Evolutionary conservation across 257 asterid genomes (phyloP).

Genomic region (Solanum acaule): DNA sequence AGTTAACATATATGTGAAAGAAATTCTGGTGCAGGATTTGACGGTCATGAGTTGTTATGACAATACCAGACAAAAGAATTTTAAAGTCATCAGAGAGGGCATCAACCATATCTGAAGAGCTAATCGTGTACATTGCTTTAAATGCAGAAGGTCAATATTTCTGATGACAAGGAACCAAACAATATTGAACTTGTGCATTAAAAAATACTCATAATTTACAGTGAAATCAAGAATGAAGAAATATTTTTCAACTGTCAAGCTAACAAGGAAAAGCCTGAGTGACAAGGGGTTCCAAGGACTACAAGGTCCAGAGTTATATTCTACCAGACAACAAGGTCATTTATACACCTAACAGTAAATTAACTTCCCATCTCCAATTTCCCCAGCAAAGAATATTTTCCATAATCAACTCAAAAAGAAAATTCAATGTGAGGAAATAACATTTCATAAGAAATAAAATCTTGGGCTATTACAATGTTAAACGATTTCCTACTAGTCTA

Average conservation of each 20-base stretch:
- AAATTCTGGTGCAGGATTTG: neutral
- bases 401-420: neutral
- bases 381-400: neutral
- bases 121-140: neutral
- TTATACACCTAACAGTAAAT: neutral
- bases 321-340: neutral
- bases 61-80: neutral
- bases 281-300: neutral
- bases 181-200: neutral
- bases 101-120: neutral
- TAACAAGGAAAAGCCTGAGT: neutral
- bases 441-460: neutral
- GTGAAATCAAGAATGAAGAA: neutral
- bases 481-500: neutral
- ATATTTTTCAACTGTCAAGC: neutral
- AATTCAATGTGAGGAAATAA: neutral
- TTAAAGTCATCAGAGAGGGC: neutral
- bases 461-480: neutral
- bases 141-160: neutral
- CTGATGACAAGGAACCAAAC: neutral
- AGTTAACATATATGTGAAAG: neutral
- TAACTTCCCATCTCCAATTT: neutral
- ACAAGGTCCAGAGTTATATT: neutral
- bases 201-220: neutral
- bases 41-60: neutral